Percentiles rank a stretch among this genome's conserved stretches.
phyloP scores from a whole-genome alignment of 2,329 filamentous ascomycete genomes.

The Diplocarpon mali region DNA sequence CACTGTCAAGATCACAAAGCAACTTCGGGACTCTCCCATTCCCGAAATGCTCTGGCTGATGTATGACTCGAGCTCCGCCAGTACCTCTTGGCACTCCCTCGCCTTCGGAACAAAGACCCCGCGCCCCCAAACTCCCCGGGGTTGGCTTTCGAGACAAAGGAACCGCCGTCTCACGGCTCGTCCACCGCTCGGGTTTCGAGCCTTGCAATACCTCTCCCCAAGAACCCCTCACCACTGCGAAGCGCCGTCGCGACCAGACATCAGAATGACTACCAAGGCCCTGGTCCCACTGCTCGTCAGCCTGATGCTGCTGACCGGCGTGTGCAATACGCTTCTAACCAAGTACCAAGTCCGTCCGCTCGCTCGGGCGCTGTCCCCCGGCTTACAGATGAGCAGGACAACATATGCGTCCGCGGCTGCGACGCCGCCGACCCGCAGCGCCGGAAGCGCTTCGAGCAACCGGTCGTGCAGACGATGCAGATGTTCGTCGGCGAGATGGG shows the following conservation, averaged over 20 bases:
- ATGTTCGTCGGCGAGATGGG: slow-evolving; percentile 98
- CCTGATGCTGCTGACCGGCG: slow-evolving; percentile 94
- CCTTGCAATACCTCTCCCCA: background rate
- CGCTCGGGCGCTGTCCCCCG: background rate
- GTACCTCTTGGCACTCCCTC: background rate
- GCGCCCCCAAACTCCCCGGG: background rate
- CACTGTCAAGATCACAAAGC: too few relatives aligned
- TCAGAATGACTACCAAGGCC: slow-evolving; percentile 56
- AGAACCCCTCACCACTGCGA: too few relatives aligned
- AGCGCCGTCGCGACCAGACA: background rate
- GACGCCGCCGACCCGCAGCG: slow-evolving; percentile 54
- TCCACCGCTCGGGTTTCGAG: background rate
- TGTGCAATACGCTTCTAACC: slow-evolving; percentile 92
- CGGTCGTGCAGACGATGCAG: slow-evolving; percentile 89
- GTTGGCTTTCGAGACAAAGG: background rate
- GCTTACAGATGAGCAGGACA: slow-evolving; percentile 49
- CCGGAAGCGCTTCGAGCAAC: slow-evolving; percentile 75
- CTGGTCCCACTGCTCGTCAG: slow-evolving; percentile 76
- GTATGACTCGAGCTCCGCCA: too few relatives aligned
- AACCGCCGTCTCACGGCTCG: background rate
- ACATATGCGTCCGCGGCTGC: slow-evolving; percentile 93
- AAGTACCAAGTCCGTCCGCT: slow-evolving; percentile 69
- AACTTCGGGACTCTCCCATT: too few relatives aligned
- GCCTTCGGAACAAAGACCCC: background rate
- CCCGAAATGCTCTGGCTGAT: too few relatives aligned